Conservation (phyloP, 495 filamentous ascomycete genomes). For the Penicillium salamii region DNA sequence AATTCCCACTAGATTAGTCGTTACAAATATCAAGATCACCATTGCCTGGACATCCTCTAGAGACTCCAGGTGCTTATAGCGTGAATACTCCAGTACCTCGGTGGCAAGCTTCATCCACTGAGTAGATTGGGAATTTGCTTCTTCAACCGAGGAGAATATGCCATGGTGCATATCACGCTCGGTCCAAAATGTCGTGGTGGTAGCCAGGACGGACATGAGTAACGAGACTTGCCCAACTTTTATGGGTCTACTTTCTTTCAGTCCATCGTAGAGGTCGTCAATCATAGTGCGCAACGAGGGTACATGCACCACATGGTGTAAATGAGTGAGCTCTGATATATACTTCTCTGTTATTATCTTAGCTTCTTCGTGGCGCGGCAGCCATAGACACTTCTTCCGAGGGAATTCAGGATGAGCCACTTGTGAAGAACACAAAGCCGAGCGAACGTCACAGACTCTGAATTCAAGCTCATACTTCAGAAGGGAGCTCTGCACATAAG, state of each 20-base stretch:
- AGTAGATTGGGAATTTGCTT: slow-evolving; percentile 28
- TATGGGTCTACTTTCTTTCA: slow-evolving; percentile 19
- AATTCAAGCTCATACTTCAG: slow-evolving; percentile 11
- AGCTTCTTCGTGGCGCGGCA: slow-evolving; percentile 38
- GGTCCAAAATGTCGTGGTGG: slow-evolving; percentile 40
- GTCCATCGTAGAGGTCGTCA: slow-evolving; percentile 32
- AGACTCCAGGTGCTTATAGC: slow-evolving; percentile 19
- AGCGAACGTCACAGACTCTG: slow-evolving; percentile 11
- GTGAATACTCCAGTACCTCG: slow-evolving; percentile 38
- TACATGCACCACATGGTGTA: slow-evolving; percentile 42
- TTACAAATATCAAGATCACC: slow-evolving; percentile 36
- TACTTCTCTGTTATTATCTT: slow-evolving; percentile 41
- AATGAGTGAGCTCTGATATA: slow-evolving; percentile 32
- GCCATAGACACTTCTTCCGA: slow-evolving; percentile 32
- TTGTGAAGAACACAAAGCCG: neutral
- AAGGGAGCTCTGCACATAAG: neutral
- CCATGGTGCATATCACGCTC: slow-evolving; percentile 13
- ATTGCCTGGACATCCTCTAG: slow-evolving; percentile 46
- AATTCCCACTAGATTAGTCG: slow-evolving; percentile 40
- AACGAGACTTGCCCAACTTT: slow-evolving; percentile 34
- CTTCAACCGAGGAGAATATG: slow-evolving; percentile 28
- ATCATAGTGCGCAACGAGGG: slow-evolving; percentile 34
- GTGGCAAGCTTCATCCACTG: slow-evolving; percentile 36
- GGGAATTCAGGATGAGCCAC: neutral
- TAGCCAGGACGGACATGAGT: slow-evolving; percentile 44